Base-by-base conservation (phyloP, 352 stramenopile species). In the Pythium scleroteichum region DNA sequence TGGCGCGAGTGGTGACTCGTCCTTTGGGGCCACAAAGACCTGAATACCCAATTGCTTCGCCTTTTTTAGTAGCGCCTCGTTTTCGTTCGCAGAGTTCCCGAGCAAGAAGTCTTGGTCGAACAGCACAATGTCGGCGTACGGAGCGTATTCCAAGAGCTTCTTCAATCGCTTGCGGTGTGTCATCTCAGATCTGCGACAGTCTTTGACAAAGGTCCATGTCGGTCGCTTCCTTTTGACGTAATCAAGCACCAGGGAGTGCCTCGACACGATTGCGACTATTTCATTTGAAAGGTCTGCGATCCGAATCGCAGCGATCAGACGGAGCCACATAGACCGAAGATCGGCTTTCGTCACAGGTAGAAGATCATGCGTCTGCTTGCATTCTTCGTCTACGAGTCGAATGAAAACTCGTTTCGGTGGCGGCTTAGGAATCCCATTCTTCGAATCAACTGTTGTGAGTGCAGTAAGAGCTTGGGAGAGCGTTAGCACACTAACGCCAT, bases 131-230 rank as follows among this genome's bases (percentile, higher is more conserved):
- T 80, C 72, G 0, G 67, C 66, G 29, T 64, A 68, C 0, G 61
- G 38, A 6, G 65, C 65, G 29, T 73, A 76, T 24, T 55, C 58
- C 6, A 49, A 46, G n/a, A 79, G 49, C 38, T 64, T 72, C 13
- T 61, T 59, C 12, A 76, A 7, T 12, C 64, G 46, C 22, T 75
- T 55, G 10, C 47, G 44, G 12, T 58, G 64, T 1, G 55, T 48
- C 2, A 68, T 44, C n/a, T 59, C 48, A 0, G 59, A 62, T 17
- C 65, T 41, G 8, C 72, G 49, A 20, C 69, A 80, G 48, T 80
- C 72, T 33, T 80, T 80, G 12, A 77, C 55, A 33, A 69, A 68
- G 6, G 59, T 76, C 69, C 72, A 77, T 17, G 66, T 56, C 20
- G 69, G 69, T 27, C 72, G 62, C 8, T 61, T 56, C 1, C 50